Base-by-base conservation (phyloP, 1,284 basidiomycete genomes). In the Moesziomyces sp. region DNA sequence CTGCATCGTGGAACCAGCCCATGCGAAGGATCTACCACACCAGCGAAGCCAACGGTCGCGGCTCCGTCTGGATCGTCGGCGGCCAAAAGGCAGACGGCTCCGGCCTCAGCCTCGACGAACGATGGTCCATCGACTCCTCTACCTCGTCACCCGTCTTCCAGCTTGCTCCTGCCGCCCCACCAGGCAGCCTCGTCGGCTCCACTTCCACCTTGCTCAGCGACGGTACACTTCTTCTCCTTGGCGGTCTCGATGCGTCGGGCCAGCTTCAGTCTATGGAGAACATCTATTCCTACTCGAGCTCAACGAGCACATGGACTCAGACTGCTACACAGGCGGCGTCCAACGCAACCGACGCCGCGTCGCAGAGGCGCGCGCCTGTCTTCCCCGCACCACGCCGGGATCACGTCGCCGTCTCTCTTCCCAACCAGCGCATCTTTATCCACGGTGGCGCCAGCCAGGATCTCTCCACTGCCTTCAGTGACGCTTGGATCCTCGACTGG, bases 401-500 rank as follows among this genome's bases (percentile, higher is more conserved):
- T n/a, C 80, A 81, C 45, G 46, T 80, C 40, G 80, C 80, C 45
- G 80, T 81, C 44, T 66, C 64, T 23, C 56, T 81, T 11, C 79
- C 80, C 7, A 55, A 78, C 43, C 54, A 76, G 44, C 60, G 77
- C 5, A 43, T 81, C 53, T 79, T 81, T 44, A 63, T 81, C 26
- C 80, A 81, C 30, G 80, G 80, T 8, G 80, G 80, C 44, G 74
- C 79, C 16, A 68, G 51, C 34, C 67, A 63, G 26, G 78, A 79
- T 66, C 68, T 76, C 55, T 65, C 74, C 54, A 60, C 65, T 56
- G 73, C 75, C 14, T 73, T 74, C 63, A 62, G 70, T 54, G 80
- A 81, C 52, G 77, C 78, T 11, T 80, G 78, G 78, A 66, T 81
- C 53, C 66, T 81, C 46, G 80, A 81, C 52, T 79, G 77, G 75